Evolutionary conservation across 176 grass and related monocot species (phyloP).

Genomic region (Lolium rigidum): DNA sequence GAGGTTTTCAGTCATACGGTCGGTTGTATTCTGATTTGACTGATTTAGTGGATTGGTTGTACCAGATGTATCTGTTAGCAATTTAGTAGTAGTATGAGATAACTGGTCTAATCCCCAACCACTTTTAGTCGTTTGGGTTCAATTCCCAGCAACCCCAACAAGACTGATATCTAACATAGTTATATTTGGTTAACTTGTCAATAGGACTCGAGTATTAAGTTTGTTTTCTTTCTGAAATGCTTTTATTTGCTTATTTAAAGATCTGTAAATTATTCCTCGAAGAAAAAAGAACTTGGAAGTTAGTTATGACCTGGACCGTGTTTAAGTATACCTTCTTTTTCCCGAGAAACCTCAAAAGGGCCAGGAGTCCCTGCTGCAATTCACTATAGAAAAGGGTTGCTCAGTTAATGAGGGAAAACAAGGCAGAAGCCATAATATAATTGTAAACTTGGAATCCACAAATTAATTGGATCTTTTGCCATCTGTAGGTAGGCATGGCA

Average conservation of each 20-base stretch:
- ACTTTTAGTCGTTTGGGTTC: neutral
- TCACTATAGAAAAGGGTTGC: neutral
- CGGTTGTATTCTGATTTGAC: neutral
- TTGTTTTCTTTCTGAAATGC: neutral
- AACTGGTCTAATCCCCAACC: neutral
- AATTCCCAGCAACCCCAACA: conserved; percentile 4
- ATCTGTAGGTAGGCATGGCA: neutral
- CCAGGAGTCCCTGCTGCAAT: neutral
- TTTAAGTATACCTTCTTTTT: conserved; percentile 1
- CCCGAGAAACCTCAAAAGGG: neutral
- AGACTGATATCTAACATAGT: neutral
- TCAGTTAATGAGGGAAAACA: conserved; percentile 12
- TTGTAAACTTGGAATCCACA: neutral
- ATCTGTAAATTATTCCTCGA: neutral
- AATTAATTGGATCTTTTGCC: neutral
- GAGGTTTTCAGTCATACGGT: neutral
- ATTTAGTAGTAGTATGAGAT: neutral
- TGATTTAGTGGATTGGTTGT: neutral
- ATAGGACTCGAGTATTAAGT: neutral
- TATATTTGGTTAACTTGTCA: conserved; percentile 8
- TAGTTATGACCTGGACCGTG: neutral
- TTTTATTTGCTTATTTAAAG: conserved; percentile 9
- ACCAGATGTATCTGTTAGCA: neutral
- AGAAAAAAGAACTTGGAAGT: conserved; percentile 25
- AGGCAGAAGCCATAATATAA: neutral